These are phyloP conservation scores for Lycium barbarum DNA, from an alignment of 257 asterid genomes.

Conservation along the genomic window DNA sequence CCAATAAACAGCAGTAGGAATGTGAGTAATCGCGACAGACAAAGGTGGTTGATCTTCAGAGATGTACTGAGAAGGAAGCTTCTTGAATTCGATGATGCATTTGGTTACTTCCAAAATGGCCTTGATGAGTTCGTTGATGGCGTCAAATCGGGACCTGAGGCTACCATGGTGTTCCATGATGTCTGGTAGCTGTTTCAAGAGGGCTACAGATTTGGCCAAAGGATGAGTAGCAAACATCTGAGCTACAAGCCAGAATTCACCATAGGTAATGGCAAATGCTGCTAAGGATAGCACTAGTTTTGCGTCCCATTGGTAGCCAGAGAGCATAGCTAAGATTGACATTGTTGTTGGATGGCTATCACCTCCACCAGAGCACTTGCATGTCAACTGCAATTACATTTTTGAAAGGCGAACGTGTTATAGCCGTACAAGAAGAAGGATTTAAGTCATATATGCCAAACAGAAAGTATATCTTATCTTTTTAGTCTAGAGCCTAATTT, in stretches of 20 bases:
- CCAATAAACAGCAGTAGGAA: conserved; percentile 80
- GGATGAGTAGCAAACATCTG: conserved; percentile 56
- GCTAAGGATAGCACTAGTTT: conserved; percentile 68
- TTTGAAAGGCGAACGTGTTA: not conserved
- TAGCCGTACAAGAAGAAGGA: not conserved
- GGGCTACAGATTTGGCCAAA: conserved; percentile 66
- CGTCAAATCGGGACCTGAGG: conserved; percentile 62
- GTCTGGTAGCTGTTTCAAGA: conserved; percentile 68
- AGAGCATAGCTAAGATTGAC: conserved; percentile 59
- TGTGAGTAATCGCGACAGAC: conserved; percentile 46
- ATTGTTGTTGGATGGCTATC: conserved; percentile 59
- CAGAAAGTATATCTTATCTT: no score
- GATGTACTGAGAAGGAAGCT: conserved; percentile 64
- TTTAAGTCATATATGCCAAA: no score
- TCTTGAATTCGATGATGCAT: conserved; percentile 57
- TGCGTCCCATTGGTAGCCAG: conserved; percentile 78
- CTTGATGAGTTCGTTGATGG: conserved; percentile 59
- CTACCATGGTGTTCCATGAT: conserved; percentile 48
- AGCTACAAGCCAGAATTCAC: conserved; percentile 80
- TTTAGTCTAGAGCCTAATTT: no score
- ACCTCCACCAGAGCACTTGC: conserved; percentile 70
- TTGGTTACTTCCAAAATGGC: conserved; percentile 62
- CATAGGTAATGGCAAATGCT: conserved; percentile 67
- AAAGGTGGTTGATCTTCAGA: conserved; percentile 58
- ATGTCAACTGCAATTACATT: conserved; percentile 54